Base-by-base conservation (phyloP, 2,329 filamentous ascomycete genomes). In the Ophiosphaerella herpotricha region DNA sequence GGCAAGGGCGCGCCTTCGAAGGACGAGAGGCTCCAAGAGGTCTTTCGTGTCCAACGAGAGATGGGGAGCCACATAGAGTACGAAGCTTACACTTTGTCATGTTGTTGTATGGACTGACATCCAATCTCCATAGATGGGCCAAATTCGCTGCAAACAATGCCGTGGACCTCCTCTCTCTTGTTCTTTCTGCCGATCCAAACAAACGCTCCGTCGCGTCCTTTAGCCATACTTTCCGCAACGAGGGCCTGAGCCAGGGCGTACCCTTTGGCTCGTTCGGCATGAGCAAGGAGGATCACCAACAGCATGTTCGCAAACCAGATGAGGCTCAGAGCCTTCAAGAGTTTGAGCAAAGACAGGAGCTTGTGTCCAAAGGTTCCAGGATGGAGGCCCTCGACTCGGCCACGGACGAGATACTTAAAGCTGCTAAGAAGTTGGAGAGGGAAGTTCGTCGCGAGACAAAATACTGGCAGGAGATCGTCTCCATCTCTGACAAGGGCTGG, bases 391-490 rank as follows among this genome's bases (percentile, higher is more conserved):
- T 96, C 58, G 86, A 89, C 61, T 82, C 84, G 31, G 86, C 89
- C 3, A 86, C 90, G 1, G 87, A 90, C 61, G 86, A 86, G 32
- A 82, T 96, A 18, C 76, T 91, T 12, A 81, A 85, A 8, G 87
- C 91, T 4, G 88, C 89, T 0, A 80, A 82, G 23, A 82, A 90
- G 35, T 75, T 99, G 11, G 84, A 90, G 61, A 83, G 82, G 9
- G 92, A 96, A 70, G 88, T 95, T 31, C 81, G 83, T 8, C 84
- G 85, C 26, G 94, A 99, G 76, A 87, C 86, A 2, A 87, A 82
- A 61, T 99, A 96, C 72, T 99, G 94, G 94, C 83, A 88, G 47
- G 88, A 96, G 62, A 83, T 97, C 2, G 77, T 96, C 39, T 84
- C 85, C 8, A 85, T 97, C 38, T 91, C 88, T 57, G 84, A 91